phyloP scores from a whole-genome alignment of 768 basidiomycete species.

The Sporobolomyces roseus region DNA sequence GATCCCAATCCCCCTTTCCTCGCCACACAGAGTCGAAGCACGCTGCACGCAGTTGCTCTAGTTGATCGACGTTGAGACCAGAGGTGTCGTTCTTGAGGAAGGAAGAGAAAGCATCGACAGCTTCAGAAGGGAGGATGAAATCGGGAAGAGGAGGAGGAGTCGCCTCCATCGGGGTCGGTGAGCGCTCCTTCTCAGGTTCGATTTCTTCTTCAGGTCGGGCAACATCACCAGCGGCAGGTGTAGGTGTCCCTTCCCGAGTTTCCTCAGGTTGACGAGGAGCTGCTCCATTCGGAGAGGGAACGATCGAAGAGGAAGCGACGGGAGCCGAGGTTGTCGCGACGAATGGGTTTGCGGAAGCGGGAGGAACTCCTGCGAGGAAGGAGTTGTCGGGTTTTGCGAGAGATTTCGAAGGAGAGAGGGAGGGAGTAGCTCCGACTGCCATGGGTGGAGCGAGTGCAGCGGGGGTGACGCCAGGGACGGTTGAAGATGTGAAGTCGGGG shows the following conservation, averaged over 20 bases:
- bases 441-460: not conserved
- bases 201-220: not conserved
- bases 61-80: slow-evolving; percentile 71
- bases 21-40: slow-evolving; percentile 79
- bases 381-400: not conserved
- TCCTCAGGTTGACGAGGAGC: slow-evolving; percentile 48
- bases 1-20: slow-evolving; percentile 75
- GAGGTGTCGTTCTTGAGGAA: slow-evolving; percentile 59
- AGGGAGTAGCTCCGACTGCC: slow-evolving; percentile 7
- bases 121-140: slow-evolving; percentile 62
- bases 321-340: not conserved
- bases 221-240: slow-evolving; percentile 12
- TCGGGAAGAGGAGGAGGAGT: slow-evolving; percentile 49
- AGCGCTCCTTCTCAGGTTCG: slow-evolving; percentile 11
- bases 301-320: not conserved
- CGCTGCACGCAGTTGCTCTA: slow-evolving; percentile 87
- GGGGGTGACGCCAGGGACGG: no score
- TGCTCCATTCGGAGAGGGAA: not conserved
- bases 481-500: not conserved
- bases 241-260: slow-evolving; percentile 37
- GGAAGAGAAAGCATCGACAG: slow-evolving; percentile 55
- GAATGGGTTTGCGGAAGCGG: slow-evolving; percentile 3
- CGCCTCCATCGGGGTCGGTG: slow-evolving; percentile 24
- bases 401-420: not conserved
- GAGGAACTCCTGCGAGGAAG: slow-evolving; percentile 2